Conservation (phyloP, 164 flowering plant genomes). For the Malania oleifera region DNA sequence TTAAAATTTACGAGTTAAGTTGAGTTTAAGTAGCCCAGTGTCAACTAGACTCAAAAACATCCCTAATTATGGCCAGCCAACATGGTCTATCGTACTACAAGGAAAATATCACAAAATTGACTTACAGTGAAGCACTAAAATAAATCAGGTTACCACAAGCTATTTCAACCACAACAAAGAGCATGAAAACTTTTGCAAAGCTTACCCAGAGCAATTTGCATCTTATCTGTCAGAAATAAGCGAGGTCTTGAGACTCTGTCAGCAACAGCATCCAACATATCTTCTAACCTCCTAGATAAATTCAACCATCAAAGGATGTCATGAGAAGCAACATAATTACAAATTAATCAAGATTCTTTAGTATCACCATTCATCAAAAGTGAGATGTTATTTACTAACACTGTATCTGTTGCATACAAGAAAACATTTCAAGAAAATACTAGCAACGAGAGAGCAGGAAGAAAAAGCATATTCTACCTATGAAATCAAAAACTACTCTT, state of each 20-base stretch:
- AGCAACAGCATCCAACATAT: conserved; percentile 80
- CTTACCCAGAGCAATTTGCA: conserved; percentile 94
- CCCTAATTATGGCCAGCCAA: too few relatives aligned
- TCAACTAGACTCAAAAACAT: too few relatives aligned
- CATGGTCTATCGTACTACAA: too few relatives aligned
- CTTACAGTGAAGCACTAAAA: background rate
- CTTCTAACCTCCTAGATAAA: conserved; percentile 74
- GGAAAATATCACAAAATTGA: too few relatives aligned
- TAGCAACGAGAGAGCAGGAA: background rate
- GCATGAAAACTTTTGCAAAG: background rate
- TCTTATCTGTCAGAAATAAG: conserved; percentile 78
- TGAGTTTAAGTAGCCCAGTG: too few relatives aligned
- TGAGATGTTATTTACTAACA: background rate
- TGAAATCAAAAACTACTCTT: background rate
- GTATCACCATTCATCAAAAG: background rate
- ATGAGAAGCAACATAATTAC: background rate
- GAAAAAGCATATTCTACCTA: background rate
- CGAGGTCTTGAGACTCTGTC: conserved; percentile 85
- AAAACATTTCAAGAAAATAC: background rate
- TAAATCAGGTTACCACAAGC: background rate
- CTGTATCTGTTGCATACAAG: background rate
- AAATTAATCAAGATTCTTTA: background rate
- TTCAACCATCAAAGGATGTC: conserved; percentile 7
- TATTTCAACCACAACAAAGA: background rate
- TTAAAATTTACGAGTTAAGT: too few relatives aligned